phyloP scores from a whole-genome alignment of 192 early-diverging fungal genomes.

The Endogone sp. region DNA sequence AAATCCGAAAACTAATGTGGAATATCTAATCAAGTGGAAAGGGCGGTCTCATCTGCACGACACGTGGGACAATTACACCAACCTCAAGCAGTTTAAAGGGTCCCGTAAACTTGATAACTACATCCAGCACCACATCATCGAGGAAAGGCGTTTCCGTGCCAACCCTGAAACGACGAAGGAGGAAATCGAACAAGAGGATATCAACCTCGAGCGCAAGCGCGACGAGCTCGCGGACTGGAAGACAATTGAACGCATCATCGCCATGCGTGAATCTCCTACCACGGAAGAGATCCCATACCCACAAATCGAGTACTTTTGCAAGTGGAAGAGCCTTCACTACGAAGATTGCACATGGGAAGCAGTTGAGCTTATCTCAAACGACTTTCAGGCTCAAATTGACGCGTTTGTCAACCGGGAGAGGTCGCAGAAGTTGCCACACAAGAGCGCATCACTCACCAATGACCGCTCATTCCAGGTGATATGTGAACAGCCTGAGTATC shows the following conservation, averaged over 20 bases:
- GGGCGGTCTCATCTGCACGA: slow-evolving; percentile 85
- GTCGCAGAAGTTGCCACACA: slow-evolving; percentile 72
- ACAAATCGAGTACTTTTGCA: slow-evolving; percentile 85
- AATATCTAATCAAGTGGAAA: slow-evolving; percentile 96
- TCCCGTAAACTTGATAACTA: slow-evolving; percentile 89
- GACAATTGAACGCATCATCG: slow-evolving; percentile 87
- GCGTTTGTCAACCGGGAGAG: slow-evolving; percentile 77
- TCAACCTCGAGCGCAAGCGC: slow-evolving; percentile 77
- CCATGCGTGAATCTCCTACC: slow-evolving; percentile 45
- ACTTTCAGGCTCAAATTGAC: slow-evolving; percentile 84
- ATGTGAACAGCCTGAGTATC: slow-evolving; percentile 74
- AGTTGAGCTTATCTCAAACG: slow-evolving; percentile 58
- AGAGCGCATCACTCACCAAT: slow-evolving; percentile 45
- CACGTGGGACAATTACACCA: slow-evolving; percentile 78
- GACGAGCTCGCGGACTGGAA: slow-evolving; percentile 79
- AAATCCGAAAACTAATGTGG: slow-evolving; percentile 51
- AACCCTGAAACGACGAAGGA: slow-evolving; percentile 74
- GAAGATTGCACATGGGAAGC: slow-evolving; percentile 90
- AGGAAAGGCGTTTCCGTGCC: slow-evolving; percentile 48
- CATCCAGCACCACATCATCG: slow-evolving; percentile 57
- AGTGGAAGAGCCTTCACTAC: slow-evolving; percentile 89
- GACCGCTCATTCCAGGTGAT: slow-evolving; percentile 77
- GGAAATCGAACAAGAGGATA: slow-evolving; percentile 86
- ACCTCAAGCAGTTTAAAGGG: slow-evolving; percentile 73
- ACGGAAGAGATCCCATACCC: slow-evolving; percentile 30